Evolutionary conservation across 2,329 filamentous ascomycete genomes (phyloP), one percentile per base, ranked within the genome.

Genomic region (Fulvia fulva): DNA sequence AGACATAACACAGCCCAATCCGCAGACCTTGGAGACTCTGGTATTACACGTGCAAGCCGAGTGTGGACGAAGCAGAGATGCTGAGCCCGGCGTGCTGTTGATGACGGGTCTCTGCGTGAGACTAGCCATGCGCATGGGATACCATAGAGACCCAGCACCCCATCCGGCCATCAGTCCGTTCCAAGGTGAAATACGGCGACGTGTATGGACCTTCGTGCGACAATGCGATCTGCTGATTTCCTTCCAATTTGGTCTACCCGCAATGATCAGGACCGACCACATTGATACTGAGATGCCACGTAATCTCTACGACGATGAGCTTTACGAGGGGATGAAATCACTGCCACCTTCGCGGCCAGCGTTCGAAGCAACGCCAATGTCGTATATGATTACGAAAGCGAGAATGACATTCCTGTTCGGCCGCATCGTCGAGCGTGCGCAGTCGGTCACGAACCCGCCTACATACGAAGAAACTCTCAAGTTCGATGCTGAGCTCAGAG

Each of bases 241-340:
- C 0, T 88, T 90, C 60, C 88, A 91, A 68, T 78, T 83, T 61
- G 82, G 81, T 14, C 64, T 83, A 23, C 80, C 79, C 22, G 76
- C 76, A 4, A 91, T 92, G 81, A 86, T 92, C 25, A 83, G 88
- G 62, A 82, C 87, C 12, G 81, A 87, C 50, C 87, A 91, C 68
- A 91, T 86, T 56, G 90, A 94, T 67, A 87, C 89, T 0, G 81
- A 87, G 65, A 75, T 90, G 5, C 90, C 90, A 0, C 83, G 86
- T 57, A 94, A 93, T 68, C 81, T 93, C 16, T 90, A 89, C 69
- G 90, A 94, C 65, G 88, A 92, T 62, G 90, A 93, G 64, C 86
- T 94, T 41, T 82, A 86, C 49, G 86, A 87, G 2, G 82, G 84
- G 22, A 87, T 85, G 62, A 87, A 86, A 63, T 75, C 80, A 7